Percentiles rank a stretch among this genome's conserved stretches.
phyloP scores from a whole-genome alignment of 179 eudicot species.

The Spergularia azorica region DNA sequence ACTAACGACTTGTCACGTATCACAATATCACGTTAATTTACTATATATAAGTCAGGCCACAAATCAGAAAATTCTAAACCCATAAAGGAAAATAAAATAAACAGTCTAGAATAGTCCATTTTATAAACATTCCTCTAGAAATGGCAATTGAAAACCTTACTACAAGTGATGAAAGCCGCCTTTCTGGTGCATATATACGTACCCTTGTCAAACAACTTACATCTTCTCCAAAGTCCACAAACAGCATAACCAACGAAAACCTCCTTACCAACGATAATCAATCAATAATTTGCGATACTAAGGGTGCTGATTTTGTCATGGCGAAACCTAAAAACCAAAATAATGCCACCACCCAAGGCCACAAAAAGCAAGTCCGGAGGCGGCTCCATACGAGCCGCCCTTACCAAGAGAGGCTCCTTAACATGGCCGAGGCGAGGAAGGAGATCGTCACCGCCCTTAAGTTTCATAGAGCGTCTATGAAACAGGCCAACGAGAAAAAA shows the following conservation, averaged over 20 bases:
- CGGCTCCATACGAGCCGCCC: constrained; percentile 87
- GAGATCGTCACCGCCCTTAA: constrained; percentile 88
- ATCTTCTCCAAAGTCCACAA: constrained; percentile 48
- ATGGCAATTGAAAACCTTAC: constrained; percentile 43
- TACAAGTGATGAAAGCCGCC: constrained; percentile 29
- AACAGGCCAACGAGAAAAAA: constrained; percentile 46
- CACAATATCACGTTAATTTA: neutral
- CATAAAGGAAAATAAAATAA: constrained; percentile 7
- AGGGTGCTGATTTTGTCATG: constrained; percentile 21
- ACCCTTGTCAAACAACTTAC: constrained; percentile 73
- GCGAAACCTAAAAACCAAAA: constrained; percentile 27
- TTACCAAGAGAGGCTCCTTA: constrained; percentile 85
- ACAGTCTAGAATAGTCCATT: neutral
- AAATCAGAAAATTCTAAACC: constrained; percentile 12
- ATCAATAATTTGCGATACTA: neutral
- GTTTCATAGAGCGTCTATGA: constrained; percentile 92
- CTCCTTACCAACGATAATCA: neutral
- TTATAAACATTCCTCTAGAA: constrained; percentile 6
- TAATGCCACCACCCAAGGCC: constrained; percentile 15
- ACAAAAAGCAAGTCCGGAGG: constrained; percentile 78
- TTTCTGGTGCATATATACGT: constrained; percentile 79
- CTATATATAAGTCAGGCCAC: constrained; percentile 24
- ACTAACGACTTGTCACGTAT: no score
- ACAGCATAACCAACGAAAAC: neutral
- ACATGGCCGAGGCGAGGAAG: constrained; percentile 86